Evolutionary conservation across 805 yeast species (phyloP).

Genomic region (Hagleromyces aurorensis): DNA sequence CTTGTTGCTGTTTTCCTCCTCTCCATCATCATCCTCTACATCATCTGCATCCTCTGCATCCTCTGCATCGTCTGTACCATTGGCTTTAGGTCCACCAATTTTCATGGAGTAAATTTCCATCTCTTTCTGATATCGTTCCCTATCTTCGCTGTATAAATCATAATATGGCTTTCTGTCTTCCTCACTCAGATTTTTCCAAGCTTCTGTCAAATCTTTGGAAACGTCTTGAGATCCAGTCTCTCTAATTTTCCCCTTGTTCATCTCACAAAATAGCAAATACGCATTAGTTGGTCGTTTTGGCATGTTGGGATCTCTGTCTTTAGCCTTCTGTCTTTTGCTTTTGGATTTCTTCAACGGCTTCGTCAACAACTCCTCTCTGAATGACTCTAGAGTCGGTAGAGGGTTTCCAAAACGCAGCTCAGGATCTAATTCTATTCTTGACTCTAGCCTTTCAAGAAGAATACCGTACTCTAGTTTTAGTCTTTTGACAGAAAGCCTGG

Average conservation of each 20-base stretch:
- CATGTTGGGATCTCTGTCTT: constrained; percentile 67
- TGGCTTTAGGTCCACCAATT: constrained; percentile 11
- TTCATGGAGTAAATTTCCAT: constrained; percentile 43
- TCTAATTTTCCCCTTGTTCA: constrained; percentile 67
- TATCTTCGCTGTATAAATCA: constrained; percentile 70
- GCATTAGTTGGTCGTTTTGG: constrained; percentile 92
- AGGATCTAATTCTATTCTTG: constrained; percentile 35
- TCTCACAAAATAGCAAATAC: constrained; percentile 77
- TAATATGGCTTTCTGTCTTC: constrained; percentile 67
- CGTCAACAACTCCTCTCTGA: constrained; percentile 19
- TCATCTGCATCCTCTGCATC: constrained; percentile 18
- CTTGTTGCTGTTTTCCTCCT: constrained; percentile 5
- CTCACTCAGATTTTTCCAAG: constrained; percentile 70
- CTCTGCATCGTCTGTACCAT: constrained; percentile 15
- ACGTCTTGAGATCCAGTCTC: constrained; percentile 56
- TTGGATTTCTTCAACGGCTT: constrained; percentile 21
- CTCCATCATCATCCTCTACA: constrained; percentile 9
- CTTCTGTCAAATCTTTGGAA: constrained; percentile 72
- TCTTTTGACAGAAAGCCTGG: constrained; percentile 67
- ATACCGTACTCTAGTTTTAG: constrained; percentile 77
- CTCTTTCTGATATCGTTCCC: constrained; percentile 64
- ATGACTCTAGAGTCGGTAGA: constrained; percentile 26
- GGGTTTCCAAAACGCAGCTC: constrained; percentile 25
- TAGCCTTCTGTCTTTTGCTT: constrained; percentile 30
- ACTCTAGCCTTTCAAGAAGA: constrained; percentile 71